Percentiles rank a stretch among this genome's conserved stretches.
These are phyloP conservation scores for Amylocarpus encephaloides DNA, from an alignment of 2,329 filamentous ascomycete genomes.

Conservation along the genomic window DNA sequence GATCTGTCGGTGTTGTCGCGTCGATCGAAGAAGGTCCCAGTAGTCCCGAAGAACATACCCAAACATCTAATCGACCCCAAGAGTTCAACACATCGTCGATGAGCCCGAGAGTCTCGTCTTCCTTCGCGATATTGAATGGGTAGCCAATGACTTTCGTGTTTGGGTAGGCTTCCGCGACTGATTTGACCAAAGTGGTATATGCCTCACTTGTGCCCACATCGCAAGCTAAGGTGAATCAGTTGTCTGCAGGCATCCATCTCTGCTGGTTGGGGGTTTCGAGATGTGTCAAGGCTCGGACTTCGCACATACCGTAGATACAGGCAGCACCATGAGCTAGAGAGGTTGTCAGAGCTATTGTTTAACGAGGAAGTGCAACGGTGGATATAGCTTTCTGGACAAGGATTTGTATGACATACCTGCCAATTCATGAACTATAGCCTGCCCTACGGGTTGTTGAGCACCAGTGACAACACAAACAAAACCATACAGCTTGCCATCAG, in stretches of 20 bases:
- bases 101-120: slow-evolving; percentile 52
- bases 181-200: slow-evolving; percentile 37
- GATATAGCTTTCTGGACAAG: background rate
- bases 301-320: slow-evolving; percentile 48
- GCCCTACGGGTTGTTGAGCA: slow-evolving; percentile 53
- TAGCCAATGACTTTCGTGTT: slow-evolving; percentile 57
- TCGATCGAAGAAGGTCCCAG: slow-evolving; percentile 52
- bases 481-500: slow-evolving; percentile 43
- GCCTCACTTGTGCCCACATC: slow-evolving; percentile 37
- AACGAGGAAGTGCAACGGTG: background rate
- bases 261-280: background rate
- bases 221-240: slow-evolving; percentile 38
- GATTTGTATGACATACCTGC: slow-evolving; percentile 39
- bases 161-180: slow-evolving; percentile 39
- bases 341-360: slow-evolving; percentile 14
- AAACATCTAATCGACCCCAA: slow-evolving; percentile 54
- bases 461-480: slow-evolving; percentile 61
- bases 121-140: slow-evolving; percentile 51
- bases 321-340: slow-evolving; percentile 53
- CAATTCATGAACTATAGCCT: slow-evolving; percentile 53
- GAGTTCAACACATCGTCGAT: slow-evolving; percentile 58
- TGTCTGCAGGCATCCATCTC: background rate
- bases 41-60: slow-evolving; percentile 51
- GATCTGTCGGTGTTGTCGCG: slow-evolving; percentile 48
- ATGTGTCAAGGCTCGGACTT: background rate